Conservation (phyloP, 1,284 basidiomycete genomes). For the Sanguinoderma infundibulare region DNA sequence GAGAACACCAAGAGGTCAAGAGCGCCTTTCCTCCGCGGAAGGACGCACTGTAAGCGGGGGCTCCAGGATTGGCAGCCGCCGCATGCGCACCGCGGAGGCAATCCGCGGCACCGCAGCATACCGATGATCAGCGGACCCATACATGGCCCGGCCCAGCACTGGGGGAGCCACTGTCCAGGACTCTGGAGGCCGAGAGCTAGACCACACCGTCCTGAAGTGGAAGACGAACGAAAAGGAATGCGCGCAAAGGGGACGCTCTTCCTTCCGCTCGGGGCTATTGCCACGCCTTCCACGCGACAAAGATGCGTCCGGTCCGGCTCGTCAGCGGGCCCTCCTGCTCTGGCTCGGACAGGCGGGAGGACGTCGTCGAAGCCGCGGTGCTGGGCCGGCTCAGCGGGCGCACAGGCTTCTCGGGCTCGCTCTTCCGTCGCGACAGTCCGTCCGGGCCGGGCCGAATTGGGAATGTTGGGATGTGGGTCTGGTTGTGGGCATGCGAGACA, state of each 20-base stretch:
- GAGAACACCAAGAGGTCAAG: not conserved
- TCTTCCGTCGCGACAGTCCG: not conserved
- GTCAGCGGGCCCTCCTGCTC: constrained; percentile 12
- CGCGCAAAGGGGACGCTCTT: not conserved
- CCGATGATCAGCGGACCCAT: constrained; percentile 10
- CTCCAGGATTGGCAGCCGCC: not conserved
- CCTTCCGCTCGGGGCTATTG: not conserved
- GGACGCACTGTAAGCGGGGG: not conserved
- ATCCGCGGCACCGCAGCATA: constrained; percentile 15
- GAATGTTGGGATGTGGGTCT: not conserved
- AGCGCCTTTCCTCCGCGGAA: constrained; percentile 1
- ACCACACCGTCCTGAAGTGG: not conserved
- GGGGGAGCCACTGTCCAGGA: not conserved
- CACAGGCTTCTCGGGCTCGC: constrained; percentile 3
- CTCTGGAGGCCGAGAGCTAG: not conserved
- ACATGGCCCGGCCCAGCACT: constrained; percentile 5
- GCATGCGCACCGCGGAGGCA: constrained; percentile 1
- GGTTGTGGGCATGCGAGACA: not conserved
- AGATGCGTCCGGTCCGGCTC: constrained; percentile 25
- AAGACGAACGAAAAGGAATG: constrained; percentile 1
- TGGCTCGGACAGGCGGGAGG: constrained; percentile 6
- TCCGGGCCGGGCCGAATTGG: not conserved
- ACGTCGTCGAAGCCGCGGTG: not conserved
- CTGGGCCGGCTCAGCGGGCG: constrained; percentile 3
- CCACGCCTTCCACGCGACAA: constrained; percentile 27